A percentile compares a stretch with the other conserved stretches of the same genome.
These are phyloP conservation scores for Fusarium piperis DNA, from an alignment of 2,329 filamentous ascomycete species.

Conservation along the genomic window DNA sequence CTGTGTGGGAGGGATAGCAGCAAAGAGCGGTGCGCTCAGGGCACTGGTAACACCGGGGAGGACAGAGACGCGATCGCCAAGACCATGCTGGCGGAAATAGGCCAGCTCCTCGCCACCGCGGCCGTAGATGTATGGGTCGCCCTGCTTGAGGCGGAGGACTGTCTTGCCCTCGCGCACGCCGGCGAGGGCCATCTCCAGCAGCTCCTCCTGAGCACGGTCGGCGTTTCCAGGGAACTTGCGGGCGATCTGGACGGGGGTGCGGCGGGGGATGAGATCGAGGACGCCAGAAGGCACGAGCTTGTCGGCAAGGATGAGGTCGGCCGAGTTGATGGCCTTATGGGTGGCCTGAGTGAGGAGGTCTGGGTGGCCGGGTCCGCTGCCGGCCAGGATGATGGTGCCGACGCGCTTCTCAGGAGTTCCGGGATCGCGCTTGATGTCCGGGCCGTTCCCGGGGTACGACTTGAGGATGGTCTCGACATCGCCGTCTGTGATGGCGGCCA, in stretches of 20 bases:
- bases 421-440: conserved; percentile 34
- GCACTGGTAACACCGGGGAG: conserved; percentile 92
- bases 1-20: conserved; percentile 87
- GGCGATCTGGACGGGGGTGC: conserved; percentile 89
- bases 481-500: conserved; percentile 81
- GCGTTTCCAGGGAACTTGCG: conserved; percentile 98
- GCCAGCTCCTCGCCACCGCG: conserved; percentile 91
- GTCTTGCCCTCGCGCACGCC: conserved; percentile 74
- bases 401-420: conserved; percentile 43
- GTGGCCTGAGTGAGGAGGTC: conserved; percentile 88
- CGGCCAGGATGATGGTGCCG: conserved; percentile 86
- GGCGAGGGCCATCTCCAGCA: conserved; percentile 79
- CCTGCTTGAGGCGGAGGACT: conserved; percentile 92
- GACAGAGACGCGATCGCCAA: conserved; percentile 71
- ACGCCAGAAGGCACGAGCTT: conserved; percentile 88
- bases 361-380: conserved; percentile 91
- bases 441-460: conserved; percentile 65
- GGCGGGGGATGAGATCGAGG: conserved; percentile 87
- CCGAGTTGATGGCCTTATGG: conserved; percentile 76
- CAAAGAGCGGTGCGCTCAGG: conserved; percentile 87
- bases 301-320: conserved; percentile 84
- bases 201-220: conserved; percentile 90
- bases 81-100: conserved; percentile 80
- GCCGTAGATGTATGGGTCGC: conserved; percentile 96
- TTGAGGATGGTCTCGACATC: conserved; percentile 82